phyloP scores from a whole-genome alignment of 2,329 filamentous ascomycete genomes.

The Talaromyces sp. region DNA sequence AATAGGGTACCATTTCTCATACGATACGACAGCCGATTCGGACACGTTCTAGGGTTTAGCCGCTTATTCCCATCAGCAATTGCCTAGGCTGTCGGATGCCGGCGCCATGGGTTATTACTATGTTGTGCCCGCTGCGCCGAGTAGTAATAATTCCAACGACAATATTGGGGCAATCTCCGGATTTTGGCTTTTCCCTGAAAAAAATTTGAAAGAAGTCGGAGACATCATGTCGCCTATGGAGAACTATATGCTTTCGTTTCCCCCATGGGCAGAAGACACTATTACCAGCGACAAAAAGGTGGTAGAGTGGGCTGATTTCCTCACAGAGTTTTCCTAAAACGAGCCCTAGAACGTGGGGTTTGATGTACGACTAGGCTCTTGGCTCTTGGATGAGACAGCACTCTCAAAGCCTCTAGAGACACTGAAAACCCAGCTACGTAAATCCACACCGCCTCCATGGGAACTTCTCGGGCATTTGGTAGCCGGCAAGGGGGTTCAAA shows the following conservation, averaged over 20 bases:
- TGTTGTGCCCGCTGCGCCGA: neutral
- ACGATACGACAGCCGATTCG: neutral
- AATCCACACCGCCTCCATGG: neutral
- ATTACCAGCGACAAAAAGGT: neutral
- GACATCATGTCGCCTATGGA: neutral
- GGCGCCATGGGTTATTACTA: slow-evolving; percentile 1
- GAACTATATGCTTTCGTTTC: neutral
- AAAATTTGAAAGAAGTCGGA: neutral
- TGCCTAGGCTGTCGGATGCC: neutral
- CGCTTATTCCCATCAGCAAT: neutral
- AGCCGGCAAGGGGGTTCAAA: neutral
- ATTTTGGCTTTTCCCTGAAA: slow-evolving; percentile 17
- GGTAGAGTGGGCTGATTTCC: neutral
- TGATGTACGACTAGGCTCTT: neutral
- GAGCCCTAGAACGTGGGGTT: neutral
- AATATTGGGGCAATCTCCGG: slow-evolving; percentile 5
- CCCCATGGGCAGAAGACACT: neutral
- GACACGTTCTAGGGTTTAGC: neutral
- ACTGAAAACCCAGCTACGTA: neutral
- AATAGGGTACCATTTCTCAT: neutral
- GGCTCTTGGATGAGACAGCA: neutral
- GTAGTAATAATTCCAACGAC: neutral
- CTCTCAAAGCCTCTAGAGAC: neutral
- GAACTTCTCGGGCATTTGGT: neutral
- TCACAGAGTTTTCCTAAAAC: neutral